Base-by-base conservation (phyloP, 768 basidiomycete genomes). In the Phlebiopsis flavidoalba region DNA sequence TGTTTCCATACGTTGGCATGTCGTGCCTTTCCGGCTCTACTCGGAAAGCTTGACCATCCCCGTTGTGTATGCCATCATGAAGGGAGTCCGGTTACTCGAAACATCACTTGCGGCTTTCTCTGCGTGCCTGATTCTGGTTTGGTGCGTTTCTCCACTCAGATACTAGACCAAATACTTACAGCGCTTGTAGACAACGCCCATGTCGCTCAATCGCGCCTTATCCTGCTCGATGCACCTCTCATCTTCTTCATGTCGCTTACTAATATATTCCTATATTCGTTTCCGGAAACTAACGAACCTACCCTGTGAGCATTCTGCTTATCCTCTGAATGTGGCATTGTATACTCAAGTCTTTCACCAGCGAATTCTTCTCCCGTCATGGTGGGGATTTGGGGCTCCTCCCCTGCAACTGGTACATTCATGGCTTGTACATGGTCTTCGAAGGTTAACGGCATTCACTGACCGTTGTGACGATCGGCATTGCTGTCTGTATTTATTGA, bases 351-450 rank as follows among this genome's bases (percentile, higher is more conserved):
- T 24, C 11, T 14, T n/a, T n/a, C n/a, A 17, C 4, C 53, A 95
- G 94, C 71, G 91, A 94, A 69, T 99, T 96, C n/a, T 72, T 81
- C 92, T 0, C 77, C 81, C 0, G 83, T n/a, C 87, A 64, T 99
- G 97, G 97, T 99, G 95, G 93, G 82, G 83, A n/a, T n/a, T 46
- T 99, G 97, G n/a, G n/a, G 96, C 79, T 98, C 45, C 71, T 88
- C n/a, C n/a, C n/a, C n/a, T 46, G 80, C 89, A 1, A 98, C 96
- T 1, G 97, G 97, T 19, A 79, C 88, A 59, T 95, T 91, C 74
- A 92, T 99, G 84, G 93, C 95, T 36, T 94, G 94, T 73, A 93
- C 95, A 1, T 91, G 97, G 83, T 93, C 91, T 4, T 96, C 95
- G 69, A 99, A 99, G 75, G 97, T 98, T 75, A 98, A 98, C 66